Base-by-base conservation (phyloP, 345 rosid species). In the Adansonia digitata region DNA sequence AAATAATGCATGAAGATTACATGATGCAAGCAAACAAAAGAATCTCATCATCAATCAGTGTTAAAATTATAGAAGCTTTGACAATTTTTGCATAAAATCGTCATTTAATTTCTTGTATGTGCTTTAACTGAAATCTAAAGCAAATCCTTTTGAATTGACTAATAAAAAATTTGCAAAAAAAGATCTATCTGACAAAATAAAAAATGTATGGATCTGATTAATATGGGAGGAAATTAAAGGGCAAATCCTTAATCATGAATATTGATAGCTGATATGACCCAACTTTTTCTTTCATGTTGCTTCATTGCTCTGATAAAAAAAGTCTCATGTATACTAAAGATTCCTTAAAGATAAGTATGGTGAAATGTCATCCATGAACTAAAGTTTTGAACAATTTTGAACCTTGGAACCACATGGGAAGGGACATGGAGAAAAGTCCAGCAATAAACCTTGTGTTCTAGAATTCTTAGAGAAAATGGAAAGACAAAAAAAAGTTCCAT, bases 361-460 rank as follows among this genome's bases (percentile, higher is more conserved):
- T 7, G 77, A 57, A 48, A 78, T 76, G 75, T 60, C 80, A 73
- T 74, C 81, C 77, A 64, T 53, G 69, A 37, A 62, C 29, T 64
- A n/a, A 20, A 70, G 74, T 66, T 56, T n/a, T 79, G 69, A 75
- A 80, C 64, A 62, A 72, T 68, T 52, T 52, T 43, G 75, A 51
- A 75, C 80, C 65, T 75, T 64, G 49, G 69, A 75, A 37, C 77
- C 82, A 78, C 87, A 78, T 78, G 81, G 76, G 45, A 77, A 61
- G 76, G 76, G 69, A 63, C 79, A 78, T 59, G 77, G 74, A 76
- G 53, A 55, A 74, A 66, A 77, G 69, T 34, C 77, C 75, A 68
- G 20, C 52, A 27, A 74, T 45, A 49, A 63, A 39, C 59, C 29
- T 26, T 52, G 4, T 26, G 2, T 4, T 40, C 51, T 55, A 5